phyloP scores from a whole-genome alignment of 495 filamentous ascomycete genomes.

The Neurospora sublineolata region DNA sequence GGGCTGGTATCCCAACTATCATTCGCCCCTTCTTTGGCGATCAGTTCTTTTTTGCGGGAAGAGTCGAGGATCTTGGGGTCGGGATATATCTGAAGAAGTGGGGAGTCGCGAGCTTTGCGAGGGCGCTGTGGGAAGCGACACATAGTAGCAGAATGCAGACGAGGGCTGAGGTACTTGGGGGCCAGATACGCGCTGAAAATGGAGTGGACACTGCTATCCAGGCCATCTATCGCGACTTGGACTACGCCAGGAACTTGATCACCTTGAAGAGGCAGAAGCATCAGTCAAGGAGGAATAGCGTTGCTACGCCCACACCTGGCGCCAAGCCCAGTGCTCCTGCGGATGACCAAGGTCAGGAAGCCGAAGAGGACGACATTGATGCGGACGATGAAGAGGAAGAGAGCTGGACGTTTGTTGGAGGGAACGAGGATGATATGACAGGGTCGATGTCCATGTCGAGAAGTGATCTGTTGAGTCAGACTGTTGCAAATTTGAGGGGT shows the following conservation, averaged over 20 bases:
- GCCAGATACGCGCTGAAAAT: constrained; percentile 82
- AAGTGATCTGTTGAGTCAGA: constrained; percentile 1
- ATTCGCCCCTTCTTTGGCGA: constrained; percentile 97
- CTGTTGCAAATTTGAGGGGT: constrained; percentile 10
- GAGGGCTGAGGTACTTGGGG: constrained; percentile 70
- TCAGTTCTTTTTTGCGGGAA: constrained; percentile 86
- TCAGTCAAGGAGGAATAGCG: constrained; percentile 38
- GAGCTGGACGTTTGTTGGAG: constrained; percentile 39
- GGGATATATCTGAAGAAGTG: constrained; percentile 83
- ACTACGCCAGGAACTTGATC: constrained; percentile 85
- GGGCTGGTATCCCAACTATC: constrained; percentile 87
- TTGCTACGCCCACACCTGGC: not conserved
- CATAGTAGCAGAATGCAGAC: constrained; percentile 79
- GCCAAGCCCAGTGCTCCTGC: not conserved
- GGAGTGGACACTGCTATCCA: constrained; percentile 85
- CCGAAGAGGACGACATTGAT: constrained; percentile 11
- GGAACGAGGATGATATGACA: constrained; percentile 11
- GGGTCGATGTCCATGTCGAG: not conserved
- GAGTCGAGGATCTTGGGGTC: constrained; percentile 86
- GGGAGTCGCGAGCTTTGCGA: constrained; percentile 68
- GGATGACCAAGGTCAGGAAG: constrained; percentile 9
- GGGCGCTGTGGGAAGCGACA: constrained; percentile 86
- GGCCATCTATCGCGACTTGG: constrained; percentile 86
- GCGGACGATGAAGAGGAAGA: constrained; percentile 30
- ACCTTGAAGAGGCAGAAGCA: constrained; percentile 43